These are phyloP conservation scores for Periconia sp. DNA, from an alignment of 2,329 filamentous ascomycete genomes.

Conservation along the genomic window DNA sequence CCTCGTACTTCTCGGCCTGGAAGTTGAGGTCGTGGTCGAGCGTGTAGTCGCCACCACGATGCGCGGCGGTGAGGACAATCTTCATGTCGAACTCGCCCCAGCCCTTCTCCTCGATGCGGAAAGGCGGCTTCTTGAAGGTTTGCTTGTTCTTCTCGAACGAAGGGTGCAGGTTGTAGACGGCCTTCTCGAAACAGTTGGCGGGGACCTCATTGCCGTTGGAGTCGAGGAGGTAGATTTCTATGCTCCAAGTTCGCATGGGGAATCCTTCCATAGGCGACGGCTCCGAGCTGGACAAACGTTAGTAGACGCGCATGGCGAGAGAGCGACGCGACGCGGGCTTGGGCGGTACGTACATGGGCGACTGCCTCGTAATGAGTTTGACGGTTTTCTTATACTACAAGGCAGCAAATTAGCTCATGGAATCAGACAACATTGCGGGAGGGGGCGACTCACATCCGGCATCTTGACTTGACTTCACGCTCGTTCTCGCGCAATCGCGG, in stretches of 20 bases:
- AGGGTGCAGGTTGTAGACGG: conserved; percentile 88
- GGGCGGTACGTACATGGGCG: conserved; percentile 70
- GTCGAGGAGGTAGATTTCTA: conserved; percentile 81
- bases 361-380: conserved; percentile 91
- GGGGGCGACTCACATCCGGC: conserved; percentile 46
- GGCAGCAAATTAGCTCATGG: conserved; percentile 10
- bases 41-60: conserved; percentile 80
- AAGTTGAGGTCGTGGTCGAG: conserved; percentile 94
- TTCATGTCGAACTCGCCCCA: conserved; percentile 99
- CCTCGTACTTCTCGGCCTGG: conserved; percentile 76
- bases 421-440: neutral
- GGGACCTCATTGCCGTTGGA: conserved; percentile 82
- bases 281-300: conserved; percentile 62
- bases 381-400: conserved; percentile 77
- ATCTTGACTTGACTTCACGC: conserved; percentile 32
- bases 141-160: conserved; percentile 87
- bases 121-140: conserved; percentile 81
- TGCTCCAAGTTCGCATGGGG: conserved; percentile 90
- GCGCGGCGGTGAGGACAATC: conserved; percentile 78
- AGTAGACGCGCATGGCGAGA: conserved; percentile 2
- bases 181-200: conserved; percentile 87
- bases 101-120: conserved; percentile 87
- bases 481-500: neutral
- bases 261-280: conserved; percentile 82
- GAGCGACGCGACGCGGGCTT: conserved; percentile 11